Evolutionary conservation across 1,284 basidiomycete species (phyloP), one percentile per base, ranked within the genome.

Genomic region (Rhodotorula sp.): DNA sequence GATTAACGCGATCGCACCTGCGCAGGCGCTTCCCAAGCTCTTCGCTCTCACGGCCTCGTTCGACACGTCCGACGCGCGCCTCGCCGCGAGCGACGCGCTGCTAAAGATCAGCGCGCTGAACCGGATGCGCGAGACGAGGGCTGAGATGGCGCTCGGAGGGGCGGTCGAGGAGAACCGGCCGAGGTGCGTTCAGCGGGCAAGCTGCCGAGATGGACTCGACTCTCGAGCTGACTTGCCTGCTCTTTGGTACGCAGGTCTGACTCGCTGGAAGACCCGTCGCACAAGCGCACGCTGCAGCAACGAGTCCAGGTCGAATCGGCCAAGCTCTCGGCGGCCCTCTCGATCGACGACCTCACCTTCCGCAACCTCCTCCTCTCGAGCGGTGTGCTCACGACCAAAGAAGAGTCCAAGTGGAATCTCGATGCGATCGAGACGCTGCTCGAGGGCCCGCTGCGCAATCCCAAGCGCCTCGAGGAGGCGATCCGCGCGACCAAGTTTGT

Each of bases 401-500:
- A 99, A 77, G 88, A 93, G 77, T 88, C 87, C 7, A 94, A 91
- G 78, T 99, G 97, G 97, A 93, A 91, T 78, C 91, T 91, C 78
- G 93, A 97, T 7, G 87, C 88, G 27, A 84, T 99, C 66, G 88
- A 91, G 78, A 94, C 97, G 61, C 85, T 99, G 21, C 87, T 98
- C 27, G 93, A 98, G 77, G 96, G 97, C 0, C 93, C 95, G 1
- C 83, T 99, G 61, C 85, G 94, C 60, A 96, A 95, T 78, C 88
- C 93, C 1, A 92, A 92, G 78, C 85, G 97, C n/a, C 86, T 99
- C 79, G 97, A 99, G 78, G 97, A 99, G 82, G 93, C 92, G 2
- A 91, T 96, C 80, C 91, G 90, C 79, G 92, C 90, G 17, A 90
- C 91, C 23, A 90, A 93, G 78, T 94, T 97, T 76, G 88, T 97